Conservation (phyloP, 805 yeast species). For the Pichia sporocuriosa region DNA sequence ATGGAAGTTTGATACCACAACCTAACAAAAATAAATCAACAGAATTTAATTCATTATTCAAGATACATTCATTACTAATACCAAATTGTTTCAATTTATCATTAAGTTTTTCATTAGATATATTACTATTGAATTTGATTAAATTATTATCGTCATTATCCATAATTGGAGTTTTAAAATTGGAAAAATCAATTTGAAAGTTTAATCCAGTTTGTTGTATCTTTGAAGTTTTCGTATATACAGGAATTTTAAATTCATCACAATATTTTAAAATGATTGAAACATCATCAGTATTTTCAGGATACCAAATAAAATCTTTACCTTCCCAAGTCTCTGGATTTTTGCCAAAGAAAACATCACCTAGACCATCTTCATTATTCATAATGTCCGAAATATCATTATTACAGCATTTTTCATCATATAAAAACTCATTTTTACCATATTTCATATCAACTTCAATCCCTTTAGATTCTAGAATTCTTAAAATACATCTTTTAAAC, state of each 20-base stretch:
- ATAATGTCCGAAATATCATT: slow-evolving; percentile 17
- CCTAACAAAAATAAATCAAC: slow-evolving; percentile 17
- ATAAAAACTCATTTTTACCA: slow-evolving; percentile 12
- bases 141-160: slow-evolving; percentile 7
- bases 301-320: slow-evolving; percentile 18
- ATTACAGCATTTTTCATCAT: slow-evolving; percentile 14
- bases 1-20: slow-evolving; percentile 16
- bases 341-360: slow-evolving; percentile 21
- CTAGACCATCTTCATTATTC: slow-evolving; percentile 17
- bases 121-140: not conserved
- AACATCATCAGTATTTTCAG: slow-evolving; percentile 20
- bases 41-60: slow-evolving; percentile 6
- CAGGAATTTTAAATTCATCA: slow-evolving; percentile 24
- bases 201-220: slow-evolving; percentile 10
- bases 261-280: slow-evolving; percentile 20
- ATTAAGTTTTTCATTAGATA: not conserved
- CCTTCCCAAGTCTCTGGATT: slow-evolving; percentile 12
- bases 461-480: slow-evolving; percentile 20
- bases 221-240: slow-evolving; percentile 11
- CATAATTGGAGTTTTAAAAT: slow-evolving; percentile 11
- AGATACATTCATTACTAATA: not conserved
- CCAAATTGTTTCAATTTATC: slow-evolving; percentile 5
- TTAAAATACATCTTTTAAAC: slow-evolving; percentile 24
- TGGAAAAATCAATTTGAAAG: slow-evolving; percentile 13
- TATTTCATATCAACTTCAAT: slow-evolving; percentile 17